Evolutionary conservation across 1,284 basidiomycete genomes (phyloP).

Genomic region (Boletellus deceptivus): DNA sequence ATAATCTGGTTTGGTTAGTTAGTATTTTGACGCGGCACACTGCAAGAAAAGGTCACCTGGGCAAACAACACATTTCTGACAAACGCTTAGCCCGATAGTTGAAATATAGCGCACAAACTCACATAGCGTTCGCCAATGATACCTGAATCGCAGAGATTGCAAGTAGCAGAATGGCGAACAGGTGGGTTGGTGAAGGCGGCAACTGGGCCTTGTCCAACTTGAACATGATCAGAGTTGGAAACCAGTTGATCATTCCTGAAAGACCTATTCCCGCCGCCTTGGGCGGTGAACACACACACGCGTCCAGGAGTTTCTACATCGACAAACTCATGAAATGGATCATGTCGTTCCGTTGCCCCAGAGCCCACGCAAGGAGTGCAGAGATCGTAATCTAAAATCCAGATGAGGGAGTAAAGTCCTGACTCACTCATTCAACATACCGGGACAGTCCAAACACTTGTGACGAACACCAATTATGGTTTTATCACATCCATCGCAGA

Average conservation of each 20-base stretch:
- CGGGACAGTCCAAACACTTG: conserved; percentile 72
- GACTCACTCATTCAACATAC: conserved; percentile 36
- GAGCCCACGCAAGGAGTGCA: conserved; percentile 55
- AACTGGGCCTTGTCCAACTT: conserved; percentile 2
- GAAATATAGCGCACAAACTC: conserved; percentile 31
- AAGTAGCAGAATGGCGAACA: conserved; percentile 58
- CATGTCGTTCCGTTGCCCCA: conserved; percentile 47
- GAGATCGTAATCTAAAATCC: conserved; percentile 61
- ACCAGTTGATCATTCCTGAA: neutral
- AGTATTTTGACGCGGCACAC: conserved; percentile 3
- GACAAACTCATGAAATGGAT: conserved; percentile 67
- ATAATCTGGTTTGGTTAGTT: conserved; percentile 45
- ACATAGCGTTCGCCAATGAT: conserved; percentile 71
- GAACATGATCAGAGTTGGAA: neutral
- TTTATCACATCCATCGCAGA: conserved; percentile 50
- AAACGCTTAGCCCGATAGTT: conserved; percentile 4
- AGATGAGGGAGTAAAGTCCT: neutral
- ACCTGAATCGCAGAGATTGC: conserved; percentile 71
- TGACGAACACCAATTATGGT: conserved; percentile 62
- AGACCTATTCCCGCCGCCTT: conserved; percentile 26
- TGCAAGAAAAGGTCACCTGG: conserved; percentile 37
- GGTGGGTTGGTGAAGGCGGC: conserved; percentile 14
- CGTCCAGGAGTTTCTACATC: conserved; percentile 62
- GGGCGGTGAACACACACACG: conserved; percentile 61
- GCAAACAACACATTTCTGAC: conserved; percentile 68